Base-by-base conservation (phyloP, 306 rosid genomes). In the Datisca glomerata region DNA sequence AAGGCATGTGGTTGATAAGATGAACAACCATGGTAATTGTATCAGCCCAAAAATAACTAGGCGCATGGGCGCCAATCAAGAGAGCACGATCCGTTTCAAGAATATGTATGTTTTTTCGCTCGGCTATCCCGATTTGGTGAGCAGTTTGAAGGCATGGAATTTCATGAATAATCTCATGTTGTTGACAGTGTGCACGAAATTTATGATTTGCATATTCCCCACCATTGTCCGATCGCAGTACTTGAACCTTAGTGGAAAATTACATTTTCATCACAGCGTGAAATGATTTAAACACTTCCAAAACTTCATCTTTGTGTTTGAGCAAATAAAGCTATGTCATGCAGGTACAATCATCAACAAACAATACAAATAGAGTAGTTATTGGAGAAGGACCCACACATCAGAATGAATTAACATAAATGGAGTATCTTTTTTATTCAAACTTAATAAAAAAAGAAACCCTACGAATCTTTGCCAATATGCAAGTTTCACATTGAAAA, bases 141-240 rank as follows among this genome's bases (percentile, higher is more conserved):
- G n/a, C n/a, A n/a, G n/a, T n/a, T n/a, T n/a, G n/a, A n/a, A n/a
- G n/a, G 52, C 40, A 47, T 0, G 40, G 8, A 20, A 24, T 29
- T 17, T 47, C 38, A 29, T 47, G 52, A 8, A 47, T 9, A n/a
- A 47, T 28, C 15, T 1, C 24, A 29, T 28, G 40, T 0, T 4
- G n/a, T 35, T 35, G 40, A 35, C 8, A 35, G 14, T 27, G 10
- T 15, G 6, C 2, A 6, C 5, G 16, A 35, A 35, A 13, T 8
- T 35, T 12, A 14, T 27, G 17, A 28, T 18, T 47, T 3, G 29
- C 39, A 29, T 47, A 47, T 12, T 47, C 27, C 1, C 52, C 52
- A 18, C 52, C 40, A 29, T 47, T 47, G 13, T 47, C 25, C 0
- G 27, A 29, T 4, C 7, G 40, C 12, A 35, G 14, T 13, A 35